Conservation (phyloP, 2,329 filamentous ascomycete species). For the Nemania serpens region DNA sequence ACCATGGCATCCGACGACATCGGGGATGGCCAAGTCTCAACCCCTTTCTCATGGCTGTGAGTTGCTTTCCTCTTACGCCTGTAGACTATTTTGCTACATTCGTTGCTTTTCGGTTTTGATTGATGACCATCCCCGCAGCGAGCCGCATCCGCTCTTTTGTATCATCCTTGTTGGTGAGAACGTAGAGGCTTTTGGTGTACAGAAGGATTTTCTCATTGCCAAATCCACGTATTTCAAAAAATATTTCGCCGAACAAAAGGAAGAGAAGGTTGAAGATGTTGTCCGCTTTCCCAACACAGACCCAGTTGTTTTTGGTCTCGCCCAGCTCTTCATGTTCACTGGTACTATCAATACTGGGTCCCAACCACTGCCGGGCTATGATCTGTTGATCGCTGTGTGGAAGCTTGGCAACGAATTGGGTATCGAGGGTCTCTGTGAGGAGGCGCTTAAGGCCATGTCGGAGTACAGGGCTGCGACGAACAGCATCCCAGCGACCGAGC, state of each 20-base stretch:
- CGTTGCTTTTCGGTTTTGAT: neutral
- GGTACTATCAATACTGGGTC: constrained; percentile 50
- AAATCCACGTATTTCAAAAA: constrained; percentile 55
- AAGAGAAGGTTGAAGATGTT: constrained; percentile 54
- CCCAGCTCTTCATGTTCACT: constrained; percentile 60
- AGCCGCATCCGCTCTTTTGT: constrained; percentile 61
- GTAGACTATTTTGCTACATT: neutral
- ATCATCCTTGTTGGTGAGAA: constrained; percentile 59
- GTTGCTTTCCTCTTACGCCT: constrained; percentile 11
- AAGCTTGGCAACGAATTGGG: constrained; percentile 58
- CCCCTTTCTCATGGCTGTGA: constrained; percentile 30
- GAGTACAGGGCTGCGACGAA: constrained; percentile 58
- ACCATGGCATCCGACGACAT: constrained; percentile 20
- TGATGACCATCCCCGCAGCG: constrained; percentile 42
- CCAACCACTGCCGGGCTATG: constrained; percentile 55
- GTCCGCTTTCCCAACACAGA: constrained; percentile 55
- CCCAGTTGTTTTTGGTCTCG: constrained; percentile 58
- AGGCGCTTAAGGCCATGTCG: constrained; percentile 61
- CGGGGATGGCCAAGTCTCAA: constrained; percentile 12
- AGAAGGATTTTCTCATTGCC: constrained; percentile 61
- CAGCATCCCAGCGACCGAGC: constrained; percentile 60
- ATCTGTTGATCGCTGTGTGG: constrained; percentile 60
- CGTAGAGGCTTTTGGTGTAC: constrained; percentile 60
- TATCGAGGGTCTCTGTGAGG: constrained; percentile 60
- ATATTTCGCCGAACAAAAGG: constrained; percentile 47